These are phyloP conservation scores for Polygonum aviculare DNA, from an alignment of 148 eudicot genomes.

Conservation along the genomic window DNA sequence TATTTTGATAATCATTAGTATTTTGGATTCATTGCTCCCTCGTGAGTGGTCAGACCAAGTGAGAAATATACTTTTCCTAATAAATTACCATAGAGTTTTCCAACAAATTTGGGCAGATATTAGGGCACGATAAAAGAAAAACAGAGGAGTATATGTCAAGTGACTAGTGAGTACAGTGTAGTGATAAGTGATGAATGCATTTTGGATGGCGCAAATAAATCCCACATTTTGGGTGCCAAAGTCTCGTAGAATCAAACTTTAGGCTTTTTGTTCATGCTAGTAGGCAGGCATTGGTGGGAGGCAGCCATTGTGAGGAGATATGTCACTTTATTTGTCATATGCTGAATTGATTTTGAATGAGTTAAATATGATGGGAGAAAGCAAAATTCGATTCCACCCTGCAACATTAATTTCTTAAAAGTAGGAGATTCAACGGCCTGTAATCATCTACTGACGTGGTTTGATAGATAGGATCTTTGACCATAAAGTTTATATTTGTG, in stretches of 20 bases:
- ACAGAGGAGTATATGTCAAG: not conserved
- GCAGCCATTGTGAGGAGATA: not conserved
- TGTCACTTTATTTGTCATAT: not conserved
- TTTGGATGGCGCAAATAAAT: not conserved
- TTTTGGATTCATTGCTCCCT: too few relatives aligned
- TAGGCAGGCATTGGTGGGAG: not conserved
- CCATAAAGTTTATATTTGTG: not conserved
- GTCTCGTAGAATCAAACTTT: not conserved
- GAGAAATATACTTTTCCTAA: too few relatives aligned
- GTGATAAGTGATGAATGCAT: not conserved
- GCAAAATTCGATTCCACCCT: not conserved
- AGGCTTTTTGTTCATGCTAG: not conserved
- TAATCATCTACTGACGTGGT: not conserved
- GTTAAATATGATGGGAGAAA: not conserved
- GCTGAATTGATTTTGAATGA: not conserved
- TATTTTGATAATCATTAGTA: too few relatives aligned
- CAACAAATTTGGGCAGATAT: too few relatives aligned
- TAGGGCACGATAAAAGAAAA: not conserved
- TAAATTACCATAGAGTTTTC: too few relatives aligned
- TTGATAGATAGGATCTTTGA: not conserved
- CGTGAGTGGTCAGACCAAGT: too few relatives aligned
- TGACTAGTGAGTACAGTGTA: not conserved
- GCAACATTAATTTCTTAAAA: not conserved
- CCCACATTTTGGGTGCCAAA: not conserved
- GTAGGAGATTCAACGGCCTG: not conserved